These are phyloP conservation scores for Gracilariopsis chorda DNA, from an alignment of 23 red algal genomes.

Conservation along the genomic window DNA sequence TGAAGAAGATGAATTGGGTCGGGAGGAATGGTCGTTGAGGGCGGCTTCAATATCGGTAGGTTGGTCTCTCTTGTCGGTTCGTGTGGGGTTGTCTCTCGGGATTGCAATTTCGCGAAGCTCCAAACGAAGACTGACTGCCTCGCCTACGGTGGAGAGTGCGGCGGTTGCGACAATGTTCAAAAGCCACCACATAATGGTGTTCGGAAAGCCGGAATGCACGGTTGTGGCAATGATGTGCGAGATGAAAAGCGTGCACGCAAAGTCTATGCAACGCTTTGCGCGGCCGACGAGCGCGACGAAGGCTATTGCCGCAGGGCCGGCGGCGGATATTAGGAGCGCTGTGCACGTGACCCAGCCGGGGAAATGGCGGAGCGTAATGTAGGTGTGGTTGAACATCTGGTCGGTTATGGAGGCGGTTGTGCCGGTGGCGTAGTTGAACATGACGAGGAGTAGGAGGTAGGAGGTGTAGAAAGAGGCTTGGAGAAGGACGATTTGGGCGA, in stretches of 20 bases:
- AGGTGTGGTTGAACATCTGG: conserved; percentile 67
- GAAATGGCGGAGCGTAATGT: conserved; percentile 62
- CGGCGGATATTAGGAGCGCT: conserved; percentile 57
- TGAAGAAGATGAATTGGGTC: background rate
- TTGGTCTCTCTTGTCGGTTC: background rate
- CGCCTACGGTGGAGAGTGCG: conserved; percentile 54
- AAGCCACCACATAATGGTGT: conserved; percentile 70
- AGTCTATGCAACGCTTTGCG: conserved; percentile 78
- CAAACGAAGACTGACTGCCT: conserved; percentile 38
- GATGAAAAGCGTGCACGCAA: conserved; percentile 75
- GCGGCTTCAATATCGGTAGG: background rate
- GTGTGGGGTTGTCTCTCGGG: background rate
- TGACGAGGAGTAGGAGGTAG: conserved; percentile 36
- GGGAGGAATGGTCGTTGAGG: background rate
- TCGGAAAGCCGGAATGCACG: conserved; percentile 67
- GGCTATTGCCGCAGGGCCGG: conserved; percentile 36
- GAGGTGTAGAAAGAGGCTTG: conserved; percentile 71
- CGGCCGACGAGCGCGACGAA: conserved; percentile 73
- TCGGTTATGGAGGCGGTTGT: conserved; percentile 39
- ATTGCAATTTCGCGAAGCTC: conserved; percentile 80
- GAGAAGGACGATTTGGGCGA: conserved; percentile 70
- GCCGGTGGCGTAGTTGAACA: conserved; percentile 63
- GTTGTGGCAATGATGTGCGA: conserved; percentile 70
- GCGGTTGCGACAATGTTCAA: conserved; percentile 51
- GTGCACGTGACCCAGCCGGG: conserved; percentile 66